Base-by-base conservation (phyloP, 73 alveolate species). In the Tetrahymena borealis region DNA sequence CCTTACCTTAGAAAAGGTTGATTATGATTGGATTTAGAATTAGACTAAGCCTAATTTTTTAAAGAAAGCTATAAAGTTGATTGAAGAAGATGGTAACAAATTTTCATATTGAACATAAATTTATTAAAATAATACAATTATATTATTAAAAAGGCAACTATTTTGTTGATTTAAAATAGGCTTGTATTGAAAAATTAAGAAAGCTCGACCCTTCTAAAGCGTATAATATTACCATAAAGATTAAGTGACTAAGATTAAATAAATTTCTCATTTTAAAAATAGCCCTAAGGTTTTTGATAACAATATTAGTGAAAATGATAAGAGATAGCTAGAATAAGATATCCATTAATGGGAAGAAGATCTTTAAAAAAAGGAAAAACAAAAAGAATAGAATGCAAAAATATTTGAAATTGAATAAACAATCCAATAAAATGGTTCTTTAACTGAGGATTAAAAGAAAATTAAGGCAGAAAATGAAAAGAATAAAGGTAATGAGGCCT, bases 401-500 rank as follows among this genome's bases (percentile, higher is more conserved):
- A 60, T 60, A 24, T 60, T 60, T 60, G 85, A 60, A n/a, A 60
- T 60, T 3, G 85, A 60, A n/a, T 20, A 60, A n/a, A 32, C n/a
- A 60, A 60, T 60, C 31, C 11, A 18, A 28, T 90, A 85, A 85
- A 90, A 37, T 39, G 95, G 79, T 28, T 32, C 90, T 38, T 92
- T 92, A 16, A 85, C 93, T 7, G 39, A 79, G 32, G 95, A 93
- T 39, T 39, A 96, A 91, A 93, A 90, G 85, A 91, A 95, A 42
- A 91, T 93, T 91, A 79, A 90, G 33, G 99, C 99, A 28, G 99
- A 98, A 91, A 90, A 96, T 39, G 99, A 97, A 90, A 96, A 97
- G 90, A 92, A 93, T 42, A 96, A 98, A 93, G 99, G 99, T 18
- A 98, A 98, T 95, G 99, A 97, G 90, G 98, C 95, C 39, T 91